phyloP scores from a whole-genome alignment of 2,329 filamentous ascomycete genomes.

The Aulographum hederae region DNA sequence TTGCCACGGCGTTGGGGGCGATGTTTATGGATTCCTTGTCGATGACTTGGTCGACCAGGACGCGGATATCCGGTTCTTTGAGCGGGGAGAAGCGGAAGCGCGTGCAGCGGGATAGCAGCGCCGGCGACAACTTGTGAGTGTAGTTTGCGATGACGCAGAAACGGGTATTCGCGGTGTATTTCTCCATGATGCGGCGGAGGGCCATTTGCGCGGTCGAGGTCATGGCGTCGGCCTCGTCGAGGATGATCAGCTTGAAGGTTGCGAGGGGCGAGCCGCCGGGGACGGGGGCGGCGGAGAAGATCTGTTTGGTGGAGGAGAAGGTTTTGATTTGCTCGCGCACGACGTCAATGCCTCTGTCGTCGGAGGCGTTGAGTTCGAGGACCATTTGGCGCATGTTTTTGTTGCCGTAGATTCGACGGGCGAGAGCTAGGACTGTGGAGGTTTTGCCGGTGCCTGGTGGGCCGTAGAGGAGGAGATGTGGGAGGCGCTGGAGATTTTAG shows the following conservation, averaged over 20 bases:
- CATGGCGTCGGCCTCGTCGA: conserved; percentile 99
- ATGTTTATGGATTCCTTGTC: conserved; percentile 77
- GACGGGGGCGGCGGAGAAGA: conserved; percentile 52
- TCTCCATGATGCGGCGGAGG: conserved; percentile 91
- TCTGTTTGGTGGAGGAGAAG: conserved; percentile 94
- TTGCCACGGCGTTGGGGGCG: conserved; percentile 59
- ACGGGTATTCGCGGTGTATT: conserved; percentile 92
- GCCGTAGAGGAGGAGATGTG: conserved; percentile 90
- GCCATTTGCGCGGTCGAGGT: conserved; percentile 98
- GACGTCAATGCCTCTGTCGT: conserved; percentile 94
- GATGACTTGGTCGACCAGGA: conserved; percentile 76
- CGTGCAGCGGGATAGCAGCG: conserved; percentile 81
- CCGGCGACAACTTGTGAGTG: conserved; percentile 90
- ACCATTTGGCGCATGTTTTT: conserved; percentile 98
- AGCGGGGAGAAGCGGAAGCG: conserved; percentile 88
- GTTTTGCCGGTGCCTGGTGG: conserved; percentile 96
- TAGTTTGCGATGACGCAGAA: conserved; percentile 99
- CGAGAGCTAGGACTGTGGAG: conserved; percentile 84
- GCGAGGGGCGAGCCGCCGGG: conserved; percentile 38
- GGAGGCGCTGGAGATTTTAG: conserved; percentile 40
- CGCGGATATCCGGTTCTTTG: conserved; percentile 71
- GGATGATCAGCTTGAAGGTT: conserved; percentile 84
- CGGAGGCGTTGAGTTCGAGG: conserved; percentile 88
- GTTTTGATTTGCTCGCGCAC: conserved; percentile 97
- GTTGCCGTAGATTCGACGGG: conserved; percentile 76